A percentile compares a stretch with the other conserved stretches of the same genome.
These are phyloP conservation scores for Thelonectria discophora DNA, from an alignment of 2,329 filamentous ascomycete species.

Conservation along the genomic window DNA sequence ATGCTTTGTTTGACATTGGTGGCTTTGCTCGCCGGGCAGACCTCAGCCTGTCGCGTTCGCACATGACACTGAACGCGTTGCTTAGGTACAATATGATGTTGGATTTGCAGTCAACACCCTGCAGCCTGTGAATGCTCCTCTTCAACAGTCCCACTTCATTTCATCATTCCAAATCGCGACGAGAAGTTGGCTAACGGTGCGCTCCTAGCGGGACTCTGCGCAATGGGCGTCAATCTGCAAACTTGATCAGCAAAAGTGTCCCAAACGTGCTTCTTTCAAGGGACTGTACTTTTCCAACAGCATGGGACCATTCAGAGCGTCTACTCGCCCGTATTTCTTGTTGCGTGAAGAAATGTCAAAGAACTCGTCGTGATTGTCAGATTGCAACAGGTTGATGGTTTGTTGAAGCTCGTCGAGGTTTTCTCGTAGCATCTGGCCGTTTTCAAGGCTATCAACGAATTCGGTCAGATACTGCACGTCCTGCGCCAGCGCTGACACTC, in stretches of 20 bases:
- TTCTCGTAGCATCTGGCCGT: slow-evolving; percentile 83
- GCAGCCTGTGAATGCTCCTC: neutral
- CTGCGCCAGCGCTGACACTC: slow-evolving; percentile 79
- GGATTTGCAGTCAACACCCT: slow-evolving; percentile 7
- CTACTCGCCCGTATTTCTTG: slow-evolving; percentile 92
- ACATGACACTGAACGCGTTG: slow-evolving; percentile 31
- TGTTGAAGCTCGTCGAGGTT: slow-evolving; percentile 94
- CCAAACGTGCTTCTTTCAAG: neutral
- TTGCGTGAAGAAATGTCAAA: slow-evolving; percentile 91
- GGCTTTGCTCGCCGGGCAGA: slow-evolving; percentile 22
- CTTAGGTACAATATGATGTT: slow-evolving; percentile 15
- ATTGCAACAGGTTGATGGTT: slow-evolving; percentile 86
- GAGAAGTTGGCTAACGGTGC: slow-evolving; percentile 77
- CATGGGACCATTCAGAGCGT: slow-evolving; percentile 87
- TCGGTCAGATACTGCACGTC: slow-evolving; percentile 85
- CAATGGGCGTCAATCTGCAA: slow-evolving; percentile 69
- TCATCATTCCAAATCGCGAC: slow-evolving; percentile 75
- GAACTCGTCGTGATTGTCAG: slow-evolving; percentile 94
- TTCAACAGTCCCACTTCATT: slow-evolving; percentile 34
- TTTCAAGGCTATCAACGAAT: slow-evolving; percentile 88
- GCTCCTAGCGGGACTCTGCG: slow-evolving; percentile 65
- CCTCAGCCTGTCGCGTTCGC: slow-evolving; percentile 14
- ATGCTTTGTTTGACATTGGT: slow-evolving; percentile 27
- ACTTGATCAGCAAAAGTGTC: slow-evolving; percentile 36
- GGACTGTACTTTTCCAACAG: slow-evolving; percentile 83